Percentiles rank a stretch among this genome's conserved stretches.
Evolutionary conservation across 441 rosid species (phyloP).

Genomic region (Viola pubescens): DNA sequence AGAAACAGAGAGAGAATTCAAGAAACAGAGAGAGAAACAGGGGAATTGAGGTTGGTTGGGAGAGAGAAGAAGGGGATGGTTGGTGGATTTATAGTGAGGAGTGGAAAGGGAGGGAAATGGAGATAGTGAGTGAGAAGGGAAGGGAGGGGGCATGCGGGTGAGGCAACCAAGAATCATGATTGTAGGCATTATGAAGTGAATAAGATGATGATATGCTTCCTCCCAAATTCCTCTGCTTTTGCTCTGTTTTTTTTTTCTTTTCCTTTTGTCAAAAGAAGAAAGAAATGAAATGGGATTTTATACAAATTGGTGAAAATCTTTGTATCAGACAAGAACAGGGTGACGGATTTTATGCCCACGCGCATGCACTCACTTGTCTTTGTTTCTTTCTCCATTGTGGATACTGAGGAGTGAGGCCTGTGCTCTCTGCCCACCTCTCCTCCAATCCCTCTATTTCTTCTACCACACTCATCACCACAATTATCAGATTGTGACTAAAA

Average conservation of each 20-base stretch:
- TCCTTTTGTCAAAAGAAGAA: too few relatives aligned
- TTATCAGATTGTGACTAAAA: too few relatives aligned
- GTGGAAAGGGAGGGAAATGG: conserved; percentile 21
- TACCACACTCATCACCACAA: background rate
- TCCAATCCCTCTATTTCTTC: conserved; percentile 18
- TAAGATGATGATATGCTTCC: conserved; percentile 58
- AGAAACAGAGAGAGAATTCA: conserved; percentile 10
- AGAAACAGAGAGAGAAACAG: background rate
- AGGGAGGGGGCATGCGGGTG: conserved; percentile 80
- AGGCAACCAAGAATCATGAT: conserved; percentile 95
- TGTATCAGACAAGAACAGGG: conserved; percentile 23
- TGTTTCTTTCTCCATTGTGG: background rate
- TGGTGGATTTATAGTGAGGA: conserved; percentile 38
- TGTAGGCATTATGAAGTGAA: conserved; percentile 86
- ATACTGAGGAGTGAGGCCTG: background rate
- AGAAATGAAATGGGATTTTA: background rate
- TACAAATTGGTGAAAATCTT: conserved; percentile 1
- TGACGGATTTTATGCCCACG: conserved; percentile 37
- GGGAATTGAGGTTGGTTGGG: conserved; percentile 25
- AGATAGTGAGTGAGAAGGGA: conserved; percentile 17
- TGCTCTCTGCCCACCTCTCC: conserved; percentile 4
- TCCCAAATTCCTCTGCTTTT: background rate
- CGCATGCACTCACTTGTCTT: conserved; percentile 35
- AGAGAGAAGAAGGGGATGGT: conserved; percentile 33
- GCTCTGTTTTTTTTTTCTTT: too few relatives aligned